phyloP scores from a whole-genome alignment of 75 land plant genomes.

The Cryptomeria japonica region DNA sequence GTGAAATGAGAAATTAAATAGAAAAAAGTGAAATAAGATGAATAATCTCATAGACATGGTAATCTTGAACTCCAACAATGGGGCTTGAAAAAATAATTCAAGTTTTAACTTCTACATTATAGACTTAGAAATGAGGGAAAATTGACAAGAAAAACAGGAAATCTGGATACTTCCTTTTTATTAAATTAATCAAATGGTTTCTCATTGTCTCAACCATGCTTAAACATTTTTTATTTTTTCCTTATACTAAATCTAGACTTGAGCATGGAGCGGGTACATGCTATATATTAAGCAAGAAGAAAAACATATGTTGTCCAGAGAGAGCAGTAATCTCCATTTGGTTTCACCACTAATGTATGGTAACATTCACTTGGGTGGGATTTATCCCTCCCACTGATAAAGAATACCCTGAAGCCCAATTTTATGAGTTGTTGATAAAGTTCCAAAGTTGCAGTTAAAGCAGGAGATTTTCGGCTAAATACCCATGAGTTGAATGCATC shows the following conservation, averaged over 20 bases:
- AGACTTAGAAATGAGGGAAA: background rate
- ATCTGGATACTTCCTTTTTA: background rate
- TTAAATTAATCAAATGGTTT: background rate
- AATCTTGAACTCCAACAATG: background rate
- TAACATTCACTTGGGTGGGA: background rate
- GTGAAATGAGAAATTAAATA: background rate
- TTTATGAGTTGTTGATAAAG: slow-evolving; percentile 49
- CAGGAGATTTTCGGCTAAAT: slow-evolving; percentile 51
- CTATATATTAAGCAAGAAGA: background rate
- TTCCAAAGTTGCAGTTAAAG: slow-evolving; percentile 46
- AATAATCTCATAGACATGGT: background rate
- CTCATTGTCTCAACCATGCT: too few relatives aligned
- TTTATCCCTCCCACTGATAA: slow-evolving; percentile 55
- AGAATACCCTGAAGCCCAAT: slow-evolving; percentile 53
- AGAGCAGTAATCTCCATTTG: background rate
- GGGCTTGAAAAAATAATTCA: background rate
- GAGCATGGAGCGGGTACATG: background rate
- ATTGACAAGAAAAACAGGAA: background rate
- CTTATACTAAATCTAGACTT: background rate
- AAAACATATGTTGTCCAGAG: too few relatives aligned
- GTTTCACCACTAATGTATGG: background rate
- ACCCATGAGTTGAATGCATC: slow-evolving; percentile 67
- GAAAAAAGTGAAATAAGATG: background rate
- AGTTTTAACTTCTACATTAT: background rate
- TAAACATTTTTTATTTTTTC: background rate